A percentile compares a stretch with the other conserved stretches of the same genome.
phyloP scores from a whole-genome alignment of 163 green algal genomes.

The Scenedesmus sp. region DNA sequence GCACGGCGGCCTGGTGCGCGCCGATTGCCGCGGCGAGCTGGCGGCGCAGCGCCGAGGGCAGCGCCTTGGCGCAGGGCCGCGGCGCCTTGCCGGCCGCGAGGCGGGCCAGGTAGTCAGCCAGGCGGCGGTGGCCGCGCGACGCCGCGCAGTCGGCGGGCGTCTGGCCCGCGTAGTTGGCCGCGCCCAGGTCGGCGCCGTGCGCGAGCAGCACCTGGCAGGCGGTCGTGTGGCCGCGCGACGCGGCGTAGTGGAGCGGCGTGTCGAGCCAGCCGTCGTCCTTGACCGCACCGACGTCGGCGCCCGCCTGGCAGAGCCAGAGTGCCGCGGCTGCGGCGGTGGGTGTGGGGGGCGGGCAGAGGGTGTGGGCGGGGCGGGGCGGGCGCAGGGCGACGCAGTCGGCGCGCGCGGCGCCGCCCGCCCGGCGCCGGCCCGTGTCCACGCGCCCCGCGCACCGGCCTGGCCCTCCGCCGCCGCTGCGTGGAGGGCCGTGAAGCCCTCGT shows the following conservation, averaged over 20 bases:
- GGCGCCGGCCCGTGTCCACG: not conserved
- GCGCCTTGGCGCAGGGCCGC: not conserved
- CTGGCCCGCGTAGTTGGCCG: slow-evolving; percentile 14
- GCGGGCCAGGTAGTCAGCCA: slow-evolving; percentile 2
- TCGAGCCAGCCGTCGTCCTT: slow-evolving; percentile 25
- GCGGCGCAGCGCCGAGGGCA: not conserved
- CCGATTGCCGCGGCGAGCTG: not conserved
- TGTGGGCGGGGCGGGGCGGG: not conserved
- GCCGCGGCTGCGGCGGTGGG: not conserved
- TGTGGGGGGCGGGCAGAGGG: not conserved
- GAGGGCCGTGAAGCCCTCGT: slow-evolving; percentile 18
- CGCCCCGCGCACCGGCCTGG: not conserved
- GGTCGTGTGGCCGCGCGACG: slow-evolving; percentile 1
- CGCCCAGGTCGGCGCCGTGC: not conserved
- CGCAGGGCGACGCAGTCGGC: no score
- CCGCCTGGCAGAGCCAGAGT: slow-evolving; percentile 33
- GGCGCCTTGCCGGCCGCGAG: not conserved
- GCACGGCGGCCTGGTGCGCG: not conserved
- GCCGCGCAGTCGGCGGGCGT: slow-evolving; percentile 20
- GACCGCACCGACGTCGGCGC: slow-evolving; percentile 8
- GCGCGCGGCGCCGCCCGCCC: no score
- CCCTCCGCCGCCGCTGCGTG: slow-evolving; percentile 18
- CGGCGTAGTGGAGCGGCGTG: slow-evolving; percentile 34
- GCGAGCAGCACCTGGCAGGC: slow-evolving; percentile 27
- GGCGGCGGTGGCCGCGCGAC: not conserved